phyloP scores from a whole-genome alignment of 2,329 filamentous ascomycete genomes.

The Plectosphaerella sp. region DNA sequence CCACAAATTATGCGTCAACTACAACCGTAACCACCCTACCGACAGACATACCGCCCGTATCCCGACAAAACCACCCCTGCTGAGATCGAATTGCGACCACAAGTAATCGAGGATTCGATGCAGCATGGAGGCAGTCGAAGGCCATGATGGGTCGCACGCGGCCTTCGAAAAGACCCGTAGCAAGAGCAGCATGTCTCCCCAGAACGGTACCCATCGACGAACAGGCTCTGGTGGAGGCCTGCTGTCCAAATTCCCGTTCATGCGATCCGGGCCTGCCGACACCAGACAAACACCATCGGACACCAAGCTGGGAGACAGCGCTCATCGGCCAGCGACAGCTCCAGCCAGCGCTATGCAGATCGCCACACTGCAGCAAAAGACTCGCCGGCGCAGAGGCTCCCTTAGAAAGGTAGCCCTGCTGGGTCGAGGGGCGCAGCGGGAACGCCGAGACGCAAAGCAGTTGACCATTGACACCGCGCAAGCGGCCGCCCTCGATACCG shows the following conservation, averaged over 20 bases:
- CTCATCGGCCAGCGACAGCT: constrained; percentile 14
- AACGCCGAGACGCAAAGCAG: constrained; percentile 47
- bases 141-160: neutral
- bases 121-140: neutral
- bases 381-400: constrained; percentile 73
- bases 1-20: no score
- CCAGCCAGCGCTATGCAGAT: constrained; percentile 20
- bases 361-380: constrained; percentile 39
- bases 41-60: no score
- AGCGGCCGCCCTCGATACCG: constrained; percentile 14
- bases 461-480: constrained; percentile 37
- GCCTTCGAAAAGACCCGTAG: neutral
- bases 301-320: neutral
- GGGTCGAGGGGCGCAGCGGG: constrained; percentile 64
- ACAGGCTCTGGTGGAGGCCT: constrained; percentile 58
- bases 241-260: constrained; percentile 65
- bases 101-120: no score
- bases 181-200: neutral
- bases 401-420: constrained; percentile 82
- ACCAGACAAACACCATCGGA: constrained; percentile 16
- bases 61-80: no score
- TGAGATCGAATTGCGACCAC: no score
- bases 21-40: no score
- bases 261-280: constrained; percentile 40
- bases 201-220: constrained; percentile 24